Evolutionary conservation across 257 asterid species (phyloP).

Genomic region (Euphrasia confusa): DNA sequence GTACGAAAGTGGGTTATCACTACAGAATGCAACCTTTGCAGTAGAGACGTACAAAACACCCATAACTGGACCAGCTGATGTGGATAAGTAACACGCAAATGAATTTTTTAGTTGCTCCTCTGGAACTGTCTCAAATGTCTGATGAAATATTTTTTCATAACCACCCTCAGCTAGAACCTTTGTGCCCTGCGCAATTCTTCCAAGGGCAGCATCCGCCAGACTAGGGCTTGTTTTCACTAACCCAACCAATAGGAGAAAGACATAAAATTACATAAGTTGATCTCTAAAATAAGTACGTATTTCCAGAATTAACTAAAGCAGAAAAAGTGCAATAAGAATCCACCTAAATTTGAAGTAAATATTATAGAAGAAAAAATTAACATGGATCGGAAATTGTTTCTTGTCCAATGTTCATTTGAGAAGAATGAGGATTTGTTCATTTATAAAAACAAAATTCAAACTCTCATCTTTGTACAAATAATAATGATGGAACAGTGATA

Average conservation of each 20-base stretch:
- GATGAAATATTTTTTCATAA: constrained; percentile 85
- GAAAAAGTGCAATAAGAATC: not conserved
- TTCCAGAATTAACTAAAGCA: not conserved
- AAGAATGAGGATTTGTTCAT: not conserved
- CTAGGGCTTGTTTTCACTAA: constrained; percentile 98
- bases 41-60: constrained; percentile 79
- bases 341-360: not conserved
- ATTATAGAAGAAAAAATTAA: not conserved
- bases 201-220: constrained; percentile 89
- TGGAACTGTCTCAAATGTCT: constrained; percentile 86
- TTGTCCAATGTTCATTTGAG: not conserved
- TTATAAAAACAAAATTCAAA: not conserved
- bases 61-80: constrained; percentile 99
- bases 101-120: constrained; percentile 83
- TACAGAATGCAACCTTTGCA: constrained; percentile 86
- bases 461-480: not conserved
- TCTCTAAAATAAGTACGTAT: not conserved
- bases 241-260: constrained; percentile 15
- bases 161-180: constrained; percentile 98
- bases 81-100: constrained; percentile 88
- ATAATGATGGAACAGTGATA: not conserved
- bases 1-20: constrained; percentile 86
- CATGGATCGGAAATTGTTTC: not conserved
- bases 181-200: constrained; percentile 97
- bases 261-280: not conserved